Evolutionary conservation across 225 moss, liverwort and hornwort genomes (phyloP).

Genomic region (Pseudoscleropodium purum): DNA sequence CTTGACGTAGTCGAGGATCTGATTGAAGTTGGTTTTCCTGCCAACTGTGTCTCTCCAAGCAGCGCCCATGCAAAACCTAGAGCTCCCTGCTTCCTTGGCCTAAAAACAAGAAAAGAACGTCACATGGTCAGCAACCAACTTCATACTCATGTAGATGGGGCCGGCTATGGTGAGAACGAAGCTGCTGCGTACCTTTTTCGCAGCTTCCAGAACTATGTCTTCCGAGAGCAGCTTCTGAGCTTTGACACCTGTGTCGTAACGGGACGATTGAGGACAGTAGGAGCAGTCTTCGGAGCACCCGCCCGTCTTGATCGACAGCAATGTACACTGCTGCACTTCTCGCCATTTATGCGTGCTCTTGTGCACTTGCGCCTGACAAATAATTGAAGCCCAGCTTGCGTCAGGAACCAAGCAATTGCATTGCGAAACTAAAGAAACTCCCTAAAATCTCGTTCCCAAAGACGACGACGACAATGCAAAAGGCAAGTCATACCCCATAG

Average conservation of each 20-base stretch:
- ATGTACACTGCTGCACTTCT: constrained; percentile 97
- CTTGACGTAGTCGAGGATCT: constrained; percentile 89
- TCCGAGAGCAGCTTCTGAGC: constrained; percentile 72
- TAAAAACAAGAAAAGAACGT: background rate
- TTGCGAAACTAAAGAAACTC: background rate
- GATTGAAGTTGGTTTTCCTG: constrained; percentile 87
- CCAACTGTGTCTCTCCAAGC: constrained; percentile 98
- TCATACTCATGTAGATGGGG: background rate
- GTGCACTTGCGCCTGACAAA: constrained; percentile 79
- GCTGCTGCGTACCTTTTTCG: constrained; percentile 40
- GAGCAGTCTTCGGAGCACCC: constrained; percentile 97
- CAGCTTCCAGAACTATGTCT: constrained; percentile 87
- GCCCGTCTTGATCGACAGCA: constrained; percentile 98
- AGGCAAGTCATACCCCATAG: constrained; percentile 44
- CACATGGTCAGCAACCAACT: background rate
- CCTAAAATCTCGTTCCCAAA: background rate
- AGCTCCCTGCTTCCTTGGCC: constrained; percentile 94
- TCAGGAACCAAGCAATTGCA: background rate
- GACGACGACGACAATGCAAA: background rate
- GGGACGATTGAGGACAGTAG: constrained; percentile 93
- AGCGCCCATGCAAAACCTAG: constrained; percentile 98
- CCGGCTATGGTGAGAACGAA: background rate
- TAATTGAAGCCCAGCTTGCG: background rate
- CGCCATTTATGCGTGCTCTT: constrained; percentile 86
- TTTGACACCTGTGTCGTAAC: constrained; percentile 76